Conservation (phyloP, 1,139 yeast genomes). For the Magnusiomyces clavatus region DNA sequence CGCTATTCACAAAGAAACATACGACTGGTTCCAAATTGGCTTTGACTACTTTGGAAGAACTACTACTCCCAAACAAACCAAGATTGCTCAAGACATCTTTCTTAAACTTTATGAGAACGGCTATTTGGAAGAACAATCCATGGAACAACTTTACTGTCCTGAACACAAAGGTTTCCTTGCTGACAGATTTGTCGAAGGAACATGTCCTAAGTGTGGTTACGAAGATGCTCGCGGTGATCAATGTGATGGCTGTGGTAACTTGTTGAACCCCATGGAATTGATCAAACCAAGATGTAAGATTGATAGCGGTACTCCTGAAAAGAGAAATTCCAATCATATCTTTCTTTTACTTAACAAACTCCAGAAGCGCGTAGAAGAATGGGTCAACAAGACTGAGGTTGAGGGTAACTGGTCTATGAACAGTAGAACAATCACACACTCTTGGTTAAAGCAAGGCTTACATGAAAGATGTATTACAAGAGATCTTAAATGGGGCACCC, state of each 20-base stretch:
- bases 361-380: conserved; percentile 62
- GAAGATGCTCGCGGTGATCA: conserved; percentile 99
- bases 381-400: conserved; percentile 62
- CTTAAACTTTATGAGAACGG: conserved; percentile 64
- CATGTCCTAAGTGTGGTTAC: conserved; percentile 89
- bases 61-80: conserved; percentile 84
- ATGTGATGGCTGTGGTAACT: conserved; percentile 91
- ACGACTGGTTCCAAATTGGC: conserved; percentile 94
- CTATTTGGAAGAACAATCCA: conserved; percentile 75
- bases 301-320: conserved; percentile 73
- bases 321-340: conserved; percentile 76
- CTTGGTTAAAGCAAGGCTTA: conserved; percentile 92
- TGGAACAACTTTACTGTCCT: conserved; percentile 87
- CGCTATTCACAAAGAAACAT: conserved; percentile 76
- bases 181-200: conserved; percentile 95
- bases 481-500: conserved; percentile 97
- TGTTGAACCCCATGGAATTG: conserved; percentile 86
- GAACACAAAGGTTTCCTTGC: conserved; percentile 87
- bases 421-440: conserved; percentile 75
- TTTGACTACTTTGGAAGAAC: conserved; percentile 96
- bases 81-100: conserved; percentile 91
- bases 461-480: conserved; percentile 94
- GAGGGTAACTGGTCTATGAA: conserved; percentile 90
- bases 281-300: conserved; percentile 92
- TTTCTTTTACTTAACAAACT: conserved; percentile 77